phyloP scores from a whole-genome alignment of 306 rosid species.

The Vachellia collinsii region DNA sequence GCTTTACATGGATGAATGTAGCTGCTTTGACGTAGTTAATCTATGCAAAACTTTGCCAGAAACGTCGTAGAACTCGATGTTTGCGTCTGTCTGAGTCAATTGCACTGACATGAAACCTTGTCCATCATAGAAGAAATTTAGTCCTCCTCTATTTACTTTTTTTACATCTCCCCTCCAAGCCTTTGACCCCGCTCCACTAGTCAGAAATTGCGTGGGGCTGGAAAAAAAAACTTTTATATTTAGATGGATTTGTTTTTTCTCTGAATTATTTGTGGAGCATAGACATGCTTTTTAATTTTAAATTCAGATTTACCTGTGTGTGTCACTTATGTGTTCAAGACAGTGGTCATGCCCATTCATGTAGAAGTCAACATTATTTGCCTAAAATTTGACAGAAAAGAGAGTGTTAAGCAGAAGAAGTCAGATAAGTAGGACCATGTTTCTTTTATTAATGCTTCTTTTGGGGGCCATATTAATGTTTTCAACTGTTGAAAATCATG shows the following conservation, averaged over 20 bases:
- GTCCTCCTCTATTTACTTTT: conserved; percentile 15
- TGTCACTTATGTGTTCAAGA: conserved; percentile 62
- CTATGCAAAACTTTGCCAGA: conserved; percentile 48
- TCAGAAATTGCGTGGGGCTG: conserved; percentile 55
- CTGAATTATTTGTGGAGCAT: neutral
- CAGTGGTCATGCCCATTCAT: conserved; percentile 66
- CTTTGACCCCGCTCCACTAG: conserved; percentile 69
- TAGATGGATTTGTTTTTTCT: conserved; percentile 20
- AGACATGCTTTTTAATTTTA: neutral
- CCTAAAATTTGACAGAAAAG: conserved; percentile 36
- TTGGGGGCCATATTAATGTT: neutral
- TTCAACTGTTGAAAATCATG: neutral
- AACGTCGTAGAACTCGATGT: conserved; percentile 53
- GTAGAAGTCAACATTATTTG: conserved; percentile 55
- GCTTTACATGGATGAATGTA: conserved; percentile 40
- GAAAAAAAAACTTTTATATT: conserved; percentile 33
- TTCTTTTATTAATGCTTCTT: neutral
- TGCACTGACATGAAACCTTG: conserved; percentile 66
- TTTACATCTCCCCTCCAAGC: conserved; percentile 62
- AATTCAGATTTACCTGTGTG: conserved; percentile 47
- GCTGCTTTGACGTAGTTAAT: conserved; percentile 40
- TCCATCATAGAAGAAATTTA: conserved; percentile 64
- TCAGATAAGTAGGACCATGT: neutral
- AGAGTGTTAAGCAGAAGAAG: conserved; percentile 6
- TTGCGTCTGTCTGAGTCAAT: conserved; percentile 47